Evolutionary conservation across 805 yeast species (phyloP).

Genomic region (Wickerhamomyces queroliae): DNA sequence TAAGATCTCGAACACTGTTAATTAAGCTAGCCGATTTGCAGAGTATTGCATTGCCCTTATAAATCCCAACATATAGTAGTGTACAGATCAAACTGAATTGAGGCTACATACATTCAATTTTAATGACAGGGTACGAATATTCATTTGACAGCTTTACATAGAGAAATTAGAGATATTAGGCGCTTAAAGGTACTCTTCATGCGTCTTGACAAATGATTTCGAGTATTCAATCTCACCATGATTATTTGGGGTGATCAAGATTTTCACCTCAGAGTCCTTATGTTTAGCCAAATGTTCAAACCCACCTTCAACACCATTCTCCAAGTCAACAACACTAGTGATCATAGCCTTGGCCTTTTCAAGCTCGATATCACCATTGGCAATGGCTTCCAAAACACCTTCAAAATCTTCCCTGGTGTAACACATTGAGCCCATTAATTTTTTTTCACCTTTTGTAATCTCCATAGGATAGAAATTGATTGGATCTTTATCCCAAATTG

Average conservation of each 20-base stretch:
- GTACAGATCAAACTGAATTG: too few species aligned
- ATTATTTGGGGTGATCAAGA: slow-evolving; percentile 44
- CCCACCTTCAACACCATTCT: slow-evolving; percentile 49
- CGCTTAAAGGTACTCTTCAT: background rate
- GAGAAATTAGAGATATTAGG: too few species aligned
- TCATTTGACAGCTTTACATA: too few species aligned
- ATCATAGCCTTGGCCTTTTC: slow-evolving; percentile 41
- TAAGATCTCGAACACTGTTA: too few species aligned
- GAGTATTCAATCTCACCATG: slow-evolving; percentile 27
- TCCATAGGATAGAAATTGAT: slow-evolving; percentile 49
- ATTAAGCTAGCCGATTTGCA: too few species aligned
- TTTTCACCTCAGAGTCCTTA: slow-evolving; percentile 51
- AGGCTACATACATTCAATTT: too few species aligned
- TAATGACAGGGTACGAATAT: too few species aligned
- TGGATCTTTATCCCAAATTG: slow-evolving; percentile 55
- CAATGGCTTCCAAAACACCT: slow-evolving; percentile 47
- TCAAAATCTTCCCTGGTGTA: slow-evolving; percentile 52
- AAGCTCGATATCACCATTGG: slow-evolving; percentile 37
- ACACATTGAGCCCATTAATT: slow-evolving; percentile 56
- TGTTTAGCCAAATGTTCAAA: slow-evolving; percentile 43
- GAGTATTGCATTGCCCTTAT: too few species aligned
- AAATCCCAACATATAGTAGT: too few species aligned
- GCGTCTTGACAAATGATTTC: slow-evolving; percentile 2
- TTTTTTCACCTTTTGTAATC: slow-evolving; percentile 48
- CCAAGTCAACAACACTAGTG: slow-evolving; percentile 45